Conservation (phyloP, 345 rosid species). For the Barbarea vulgaris region DNA sequence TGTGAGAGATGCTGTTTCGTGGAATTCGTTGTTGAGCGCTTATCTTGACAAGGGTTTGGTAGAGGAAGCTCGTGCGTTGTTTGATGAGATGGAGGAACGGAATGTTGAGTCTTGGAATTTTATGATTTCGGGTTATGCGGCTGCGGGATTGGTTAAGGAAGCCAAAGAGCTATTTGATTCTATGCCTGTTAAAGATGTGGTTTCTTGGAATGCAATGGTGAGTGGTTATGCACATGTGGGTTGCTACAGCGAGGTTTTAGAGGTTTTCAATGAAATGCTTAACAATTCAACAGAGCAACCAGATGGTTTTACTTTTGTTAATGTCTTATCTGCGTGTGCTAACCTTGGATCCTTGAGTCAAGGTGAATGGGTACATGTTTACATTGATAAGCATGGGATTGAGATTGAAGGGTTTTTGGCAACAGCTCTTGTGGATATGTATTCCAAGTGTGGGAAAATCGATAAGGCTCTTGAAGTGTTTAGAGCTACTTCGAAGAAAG, state of each 20-base stretch:
- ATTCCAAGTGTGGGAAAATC: conserved; percentile 56
- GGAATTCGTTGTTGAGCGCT: conserved; percentile 54
- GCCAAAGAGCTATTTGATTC: conserved; percentile 43
- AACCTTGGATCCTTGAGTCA: conserved; percentile 49
- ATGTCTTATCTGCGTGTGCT: conserved; percentile 54
- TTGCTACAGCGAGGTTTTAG: conserved; percentile 42
- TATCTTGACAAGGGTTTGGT: conserved; percentile 44
- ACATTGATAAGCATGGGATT: conserved; percentile 47
- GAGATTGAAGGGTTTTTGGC: conserved; percentile 45
- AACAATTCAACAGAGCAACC: conserved; percentile 33
- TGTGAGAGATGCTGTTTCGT: conserved; percentile 47
- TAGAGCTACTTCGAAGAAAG: conserved; percentile 40
- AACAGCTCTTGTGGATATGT: conserved; percentile 61
- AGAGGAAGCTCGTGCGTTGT: conserved; percentile 44
- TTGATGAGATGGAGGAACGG: conserved; percentile 52
- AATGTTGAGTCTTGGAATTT: conserved; percentile 56
- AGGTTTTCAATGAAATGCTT: conserved; percentile 50
- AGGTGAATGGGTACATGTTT: conserved; percentile 54
- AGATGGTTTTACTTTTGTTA: conserved; percentile 48
- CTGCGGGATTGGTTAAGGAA: conserved; percentile 43
- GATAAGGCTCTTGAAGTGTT: conserved; percentile 56
- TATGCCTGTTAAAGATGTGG: conserved; percentile 48
- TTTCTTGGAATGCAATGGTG: conserved; percentile 53
- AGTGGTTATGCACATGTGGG: conserved; percentile 43
- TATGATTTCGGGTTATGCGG: conserved; percentile 51